phyloP scores from a whole-genome alignment of 75 land plant genomes.

The Ceratopteris richardii region DNA sequence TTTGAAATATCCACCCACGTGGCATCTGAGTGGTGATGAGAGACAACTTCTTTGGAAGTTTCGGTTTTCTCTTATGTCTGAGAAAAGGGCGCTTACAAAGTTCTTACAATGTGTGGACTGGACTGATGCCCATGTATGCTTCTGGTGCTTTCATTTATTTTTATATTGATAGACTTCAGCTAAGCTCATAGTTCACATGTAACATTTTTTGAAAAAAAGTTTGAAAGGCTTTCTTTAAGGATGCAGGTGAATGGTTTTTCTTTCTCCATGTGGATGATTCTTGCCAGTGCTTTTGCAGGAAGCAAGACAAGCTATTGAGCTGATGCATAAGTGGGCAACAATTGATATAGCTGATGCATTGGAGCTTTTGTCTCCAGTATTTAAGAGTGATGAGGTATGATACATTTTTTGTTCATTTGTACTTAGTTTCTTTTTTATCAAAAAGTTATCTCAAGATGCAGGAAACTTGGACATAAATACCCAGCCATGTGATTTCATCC shows the following conservation, averaged over 20 bases:
- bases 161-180: too few species aligned
- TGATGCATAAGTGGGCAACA: conserved; percentile 76
- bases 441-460: too few species aligned
- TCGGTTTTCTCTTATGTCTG: conserved; percentile 77
- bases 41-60: conserved; percentile 90
- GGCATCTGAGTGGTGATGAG: conserved; percentile 80
- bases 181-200: too few species aligned
- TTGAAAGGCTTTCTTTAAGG: too few species aligned
- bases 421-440: background rate
- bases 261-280: too few species aligned
- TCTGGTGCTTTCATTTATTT: background rate
- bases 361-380: conserved; percentile 92
- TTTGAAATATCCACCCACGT: conserved; percentile 83
- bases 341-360: conserved; percentile 95
- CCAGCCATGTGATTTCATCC: background rate
- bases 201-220: too few species aligned
- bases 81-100: conserved; percentile 89
- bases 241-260: too few species aligned
- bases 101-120: conserved; percentile 94
- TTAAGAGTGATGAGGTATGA: conserved; percentile 85
- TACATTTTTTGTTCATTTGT: background rate
- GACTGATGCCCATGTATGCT: conserved; percentile 86
- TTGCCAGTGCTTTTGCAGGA: conserved; percentile 38
- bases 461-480: background rate
- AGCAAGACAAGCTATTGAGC: conserved; percentile 84